These are phyloP conservation scores for Pholiota adiposa DNA, from an alignment of 1,284 basidiomycete species.

Conservation along the genomic window DNA sequence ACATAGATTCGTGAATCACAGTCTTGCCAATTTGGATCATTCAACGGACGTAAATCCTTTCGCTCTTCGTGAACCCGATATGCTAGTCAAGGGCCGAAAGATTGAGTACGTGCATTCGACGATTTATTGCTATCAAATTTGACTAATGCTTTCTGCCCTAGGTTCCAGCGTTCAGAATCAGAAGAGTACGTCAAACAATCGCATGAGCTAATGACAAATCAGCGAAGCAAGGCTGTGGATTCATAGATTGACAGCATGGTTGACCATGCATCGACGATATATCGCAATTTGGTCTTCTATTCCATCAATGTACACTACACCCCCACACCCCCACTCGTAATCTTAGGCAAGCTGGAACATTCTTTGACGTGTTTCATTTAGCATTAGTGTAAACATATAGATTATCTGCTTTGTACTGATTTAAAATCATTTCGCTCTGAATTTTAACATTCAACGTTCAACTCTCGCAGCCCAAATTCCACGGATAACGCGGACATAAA, in stretches of 20 bases:
- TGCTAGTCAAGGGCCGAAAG: constrained; percentile 77
- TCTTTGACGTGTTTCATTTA: neutral
- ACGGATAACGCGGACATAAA: too few relatives aligned
- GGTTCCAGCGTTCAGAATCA: constrained; percentile 79
- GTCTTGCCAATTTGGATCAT: constrained; percentile 82
- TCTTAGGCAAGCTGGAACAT: neutral
- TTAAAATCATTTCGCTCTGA: neutral
- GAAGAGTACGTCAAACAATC: constrained; percentile 67
- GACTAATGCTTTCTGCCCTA: constrained; percentile 31
- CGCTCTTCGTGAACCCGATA: constrained; percentile 87
- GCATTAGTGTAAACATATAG: neutral
- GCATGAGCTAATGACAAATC: constrained; percentile 45
- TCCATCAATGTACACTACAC: neutral
- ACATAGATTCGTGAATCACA: constrained; percentile 93
- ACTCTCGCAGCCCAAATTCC: too few relatives aligned
- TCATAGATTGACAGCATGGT: neutral
- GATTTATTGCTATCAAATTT: constrained; percentile 13
- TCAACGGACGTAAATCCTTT: constrained; percentile 89
- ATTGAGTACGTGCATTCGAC: constrained; percentile 59
- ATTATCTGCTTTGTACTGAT: neutral
- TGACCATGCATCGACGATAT: neutral
- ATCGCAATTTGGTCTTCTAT: neutral
- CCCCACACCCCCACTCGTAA: neutral
- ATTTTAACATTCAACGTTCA: too few relatives aligned
- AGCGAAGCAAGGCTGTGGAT: constrained; percentile 32